These are phyloP conservation scores for Cladorrhinum sp. DNA, from an alignment of 2,329 filamentous ascomycete species.

Conservation along the genomic window DNA sequence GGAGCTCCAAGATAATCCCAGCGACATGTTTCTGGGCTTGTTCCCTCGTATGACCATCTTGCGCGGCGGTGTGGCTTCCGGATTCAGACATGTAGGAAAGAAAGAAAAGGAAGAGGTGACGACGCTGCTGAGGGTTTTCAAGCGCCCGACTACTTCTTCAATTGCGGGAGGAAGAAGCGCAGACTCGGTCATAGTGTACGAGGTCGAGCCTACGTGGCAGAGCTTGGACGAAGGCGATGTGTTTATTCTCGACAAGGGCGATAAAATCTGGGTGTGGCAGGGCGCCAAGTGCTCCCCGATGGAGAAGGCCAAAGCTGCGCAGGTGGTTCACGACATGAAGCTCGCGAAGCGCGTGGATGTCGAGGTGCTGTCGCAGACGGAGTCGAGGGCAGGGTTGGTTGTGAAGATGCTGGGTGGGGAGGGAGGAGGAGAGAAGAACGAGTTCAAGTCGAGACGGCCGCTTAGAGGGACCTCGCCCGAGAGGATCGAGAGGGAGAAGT, in stretches of 20 bases:
- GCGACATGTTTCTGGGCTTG: conserved; percentile 57
- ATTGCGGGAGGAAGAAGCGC: conserved; percentile 44
- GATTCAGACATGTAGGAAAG: conserved; percentile 61
- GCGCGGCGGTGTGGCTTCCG: conserved; percentile 58
- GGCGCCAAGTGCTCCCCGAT: conserved; percentile 62
- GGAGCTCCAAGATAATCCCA: conserved; percentile 58
- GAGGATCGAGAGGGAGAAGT: conserved; percentile 21
- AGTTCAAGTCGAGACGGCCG: conserved; percentile 44
- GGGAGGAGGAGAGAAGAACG: conserved; percentile 40
- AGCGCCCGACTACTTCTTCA: conserved; percentile 42
- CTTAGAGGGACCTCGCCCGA: conserved; percentile 29
- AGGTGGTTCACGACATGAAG: conserved; percentile 64
- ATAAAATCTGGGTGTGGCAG: conserved; percentile 70
- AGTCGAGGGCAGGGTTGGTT: conserved; percentile 53
- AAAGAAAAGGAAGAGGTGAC: conserved; percentile 40
- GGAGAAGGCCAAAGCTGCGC: conserved; percentile 67
- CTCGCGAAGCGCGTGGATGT: conserved; percentile 62
- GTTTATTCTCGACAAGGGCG: conserved; percentile 59
- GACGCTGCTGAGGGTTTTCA: conserved; percentile 62
- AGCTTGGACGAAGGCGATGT: conserved; percentile 65
- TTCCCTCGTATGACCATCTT: conserved; percentile 61
- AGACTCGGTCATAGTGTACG: conserved; percentile 57
- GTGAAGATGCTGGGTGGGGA: conserved; percentile 55
- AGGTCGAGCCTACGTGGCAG: conserved; percentile 59
- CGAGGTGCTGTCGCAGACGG: conserved; percentile 61